Evolutionary conservation across 2,329 filamentous ascomycete genomes (phyloP).

Genomic region (Byssoonygena ceratinophila): DNA sequence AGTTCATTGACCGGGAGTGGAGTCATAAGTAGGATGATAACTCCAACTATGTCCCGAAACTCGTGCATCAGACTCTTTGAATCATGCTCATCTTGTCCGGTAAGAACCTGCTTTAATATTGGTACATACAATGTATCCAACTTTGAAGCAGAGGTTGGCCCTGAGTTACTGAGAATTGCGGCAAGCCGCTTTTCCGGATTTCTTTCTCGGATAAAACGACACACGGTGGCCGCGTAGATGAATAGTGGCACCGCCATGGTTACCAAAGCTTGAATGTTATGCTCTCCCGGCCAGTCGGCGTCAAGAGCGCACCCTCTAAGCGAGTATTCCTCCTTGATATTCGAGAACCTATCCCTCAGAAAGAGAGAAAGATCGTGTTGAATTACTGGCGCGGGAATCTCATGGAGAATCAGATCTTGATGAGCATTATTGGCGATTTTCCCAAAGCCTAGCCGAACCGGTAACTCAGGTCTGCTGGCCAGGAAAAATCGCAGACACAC

Average conservation of each 20-base stretch:
- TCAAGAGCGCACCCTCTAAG: neutral
- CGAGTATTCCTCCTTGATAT: conserved; percentile 3
- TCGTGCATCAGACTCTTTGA: conserved; percentile 6
- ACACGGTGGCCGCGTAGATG: conserved; percentile 23
- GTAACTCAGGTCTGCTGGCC: conserved; percentile 8
- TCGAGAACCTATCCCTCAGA: conserved; percentile 17
- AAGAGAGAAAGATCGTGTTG: conserved; percentile 15
- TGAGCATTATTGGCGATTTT: conserved; percentile 17
- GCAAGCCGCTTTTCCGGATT: neutral
- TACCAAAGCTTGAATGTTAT: conserved; percentile 21
- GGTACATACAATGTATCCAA: neutral
- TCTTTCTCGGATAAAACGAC: conserved; percentile 21
- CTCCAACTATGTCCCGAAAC: conserved; percentile 15
- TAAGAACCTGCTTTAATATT: neutral
- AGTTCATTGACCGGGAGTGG: conserved; percentile 16
- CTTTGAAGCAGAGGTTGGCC: neutral
- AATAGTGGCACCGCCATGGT: conserved; percentile 25
- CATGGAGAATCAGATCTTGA: conserved; percentile 20
- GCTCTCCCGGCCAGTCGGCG: conserved; percentile 19
- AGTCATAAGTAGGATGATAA: conserved; percentile 14
- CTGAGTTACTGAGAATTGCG: neutral
- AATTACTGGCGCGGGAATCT: conserved; percentile 17
- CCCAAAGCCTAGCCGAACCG: neutral
- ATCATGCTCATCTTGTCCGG: neutral
- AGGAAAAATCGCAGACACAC: conserved; percentile 4